phyloP scores from a whole-genome alignment of 2,329 filamentous ascomycete genomes.

The Penicillium psychrosexuale region DNA sequence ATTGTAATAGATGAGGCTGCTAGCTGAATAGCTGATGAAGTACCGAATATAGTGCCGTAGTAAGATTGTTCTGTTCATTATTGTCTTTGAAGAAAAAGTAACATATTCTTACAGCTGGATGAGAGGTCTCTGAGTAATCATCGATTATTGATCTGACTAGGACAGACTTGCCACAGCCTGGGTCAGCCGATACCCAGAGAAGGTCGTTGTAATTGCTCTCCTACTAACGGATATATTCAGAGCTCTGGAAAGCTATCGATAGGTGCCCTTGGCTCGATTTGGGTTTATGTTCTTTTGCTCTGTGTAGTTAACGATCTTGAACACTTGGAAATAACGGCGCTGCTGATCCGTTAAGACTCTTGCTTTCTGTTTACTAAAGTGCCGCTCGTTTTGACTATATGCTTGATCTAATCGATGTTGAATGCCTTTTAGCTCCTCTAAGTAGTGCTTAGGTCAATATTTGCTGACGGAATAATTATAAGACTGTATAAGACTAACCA shows the following conservation, averaged over 20 bases:
- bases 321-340: slow-evolving; percentile 23
- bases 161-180: slow-evolving; percentile 44
- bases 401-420: slow-evolving; percentile 3
- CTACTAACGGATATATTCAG: slow-evolving; percentile 28
- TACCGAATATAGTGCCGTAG: slow-evolving; percentile 34
- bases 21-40: slow-evolving; percentile 39
- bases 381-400: slow-evolving; percentile 5
- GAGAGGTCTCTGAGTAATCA: slow-evolving; percentile 17
- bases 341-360: slow-evolving; percentile 7
- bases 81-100: slow-evolving; percentile 45
- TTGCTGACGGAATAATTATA: too few relatives aligned
- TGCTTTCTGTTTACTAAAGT: slow-evolving; percentile 2
- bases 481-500: too few relatives aligned
- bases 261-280: slow-evolving; percentile 29
- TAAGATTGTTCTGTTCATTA: slow-evolving; percentile 30
- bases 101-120: slow-evolving; percentile 23
- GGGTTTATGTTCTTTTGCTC: slow-evolving; percentile 34
- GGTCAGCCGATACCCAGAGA: slow-evolving; percentile 42
- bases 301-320: slow-evolving; percentile 30
- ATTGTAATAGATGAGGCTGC: slow-evolving; percentile 24
- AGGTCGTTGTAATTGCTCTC: slow-evolving; percentile 23
- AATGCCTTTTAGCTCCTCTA: neutral
- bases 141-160: slow-evolving; percentile 37
- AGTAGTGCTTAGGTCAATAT: too few relatives aligned
- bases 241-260: slow-evolving; percentile 32